Evolutionary conservation across 108 stramenopile species (phyloP), one percentile per base, ranked within the genome.

Genomic region (Seminavis robusta): DNA sequence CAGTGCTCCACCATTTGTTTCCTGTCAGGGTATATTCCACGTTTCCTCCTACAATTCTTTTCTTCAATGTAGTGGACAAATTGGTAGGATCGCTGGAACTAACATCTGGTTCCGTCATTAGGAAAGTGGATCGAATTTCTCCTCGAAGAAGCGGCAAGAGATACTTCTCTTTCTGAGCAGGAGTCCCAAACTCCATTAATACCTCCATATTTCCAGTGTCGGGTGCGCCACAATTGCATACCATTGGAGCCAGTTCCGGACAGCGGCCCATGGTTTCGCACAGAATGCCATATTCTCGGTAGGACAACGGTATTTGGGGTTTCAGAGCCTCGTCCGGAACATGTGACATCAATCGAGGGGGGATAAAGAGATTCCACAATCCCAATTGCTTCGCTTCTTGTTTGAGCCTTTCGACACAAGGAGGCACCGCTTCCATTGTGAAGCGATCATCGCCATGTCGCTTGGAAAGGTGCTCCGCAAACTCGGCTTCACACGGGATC

Each of bases 131-230:
- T 56, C 95, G 81, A 37, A 88, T 94, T 13, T 62, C 62, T 1
- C 95, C 96, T 34, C 77, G 71, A 19, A 97, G 55, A 30, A 98
- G 54, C 0, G 94, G 92, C 17, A 65, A 7, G 38, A 98, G 61
- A 69, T 79, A 98, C 33, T 36, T 28, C 30, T 31, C 37, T 58
- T 95, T 73, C 58, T 96, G 96, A 9, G 64, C 42, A 0, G 57
- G 51, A 5, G 80, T 90, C 10, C 96, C 98, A 68, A 87, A 92
- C 39, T 92, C 88, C 33, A 92, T 65, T 44, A 98, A 61, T 7
- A 94, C 90, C 74, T 98, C 96, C 98, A 98, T 98, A 73, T 98
- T 98, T 9, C 98, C 98, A 9, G 98, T 97, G 56, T 98, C 96
- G 2, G 98, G 98, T 33, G 98, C 95, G 31, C 74, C 75, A 59